phyloP scores from a whole-genome alignment of 1,284 basidiomycete genomes.

The Clitocybe nebularis region DNA sequence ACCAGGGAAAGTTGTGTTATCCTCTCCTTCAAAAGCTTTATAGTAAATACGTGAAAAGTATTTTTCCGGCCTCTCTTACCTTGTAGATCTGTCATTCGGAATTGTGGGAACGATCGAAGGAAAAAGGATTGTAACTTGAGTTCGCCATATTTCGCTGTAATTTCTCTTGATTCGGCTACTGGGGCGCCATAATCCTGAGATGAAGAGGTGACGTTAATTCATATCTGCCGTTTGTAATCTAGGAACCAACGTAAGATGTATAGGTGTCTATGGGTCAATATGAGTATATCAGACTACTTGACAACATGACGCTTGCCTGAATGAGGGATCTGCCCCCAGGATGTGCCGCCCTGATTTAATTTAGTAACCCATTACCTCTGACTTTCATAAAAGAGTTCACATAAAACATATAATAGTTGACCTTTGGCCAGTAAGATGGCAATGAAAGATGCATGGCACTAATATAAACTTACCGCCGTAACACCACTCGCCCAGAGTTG shows the following conservation, averaged over 20 bases:
- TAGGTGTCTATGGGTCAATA: no score
- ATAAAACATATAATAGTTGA: constrained; percentile 19
- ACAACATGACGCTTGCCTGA: constrained; percentile 10
- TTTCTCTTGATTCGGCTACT: constrained; percentile 42
- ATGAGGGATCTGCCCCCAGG: constrained; percentile 16
- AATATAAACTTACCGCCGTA: constrained; percentile 14
- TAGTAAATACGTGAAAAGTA: neutral
- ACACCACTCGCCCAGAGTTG: constrained; percentile 23
- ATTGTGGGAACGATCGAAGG: constrained; percentile 52
- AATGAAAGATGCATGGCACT: neutral
- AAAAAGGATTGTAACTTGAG: constrained; percentile 58
- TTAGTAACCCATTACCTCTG: neutral
- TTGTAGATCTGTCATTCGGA: constrained; percentile 54
- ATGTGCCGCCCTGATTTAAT: constrained; percentile 12
- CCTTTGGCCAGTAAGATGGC: constrained; percentile 1
- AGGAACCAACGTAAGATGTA: constrained; percentile 13
- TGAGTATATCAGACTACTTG: no score
- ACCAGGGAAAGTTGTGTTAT: constrained; percentile 32
- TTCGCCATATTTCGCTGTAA: constrained; percentile 30
- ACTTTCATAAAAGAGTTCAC: constrained; percentile 1
- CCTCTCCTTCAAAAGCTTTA: constrained; percentile 5
- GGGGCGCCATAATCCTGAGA: constrained; percentile 23
- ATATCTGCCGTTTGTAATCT: no score
- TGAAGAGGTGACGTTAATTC: no score
- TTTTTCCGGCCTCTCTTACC: constrained; percentile 36